A percentile compares a stretch with the other conserved stretches of the same genome.
Conservation (phyloP, 306 rosid genomes). For the Ormosia semicastrata region DNA sequence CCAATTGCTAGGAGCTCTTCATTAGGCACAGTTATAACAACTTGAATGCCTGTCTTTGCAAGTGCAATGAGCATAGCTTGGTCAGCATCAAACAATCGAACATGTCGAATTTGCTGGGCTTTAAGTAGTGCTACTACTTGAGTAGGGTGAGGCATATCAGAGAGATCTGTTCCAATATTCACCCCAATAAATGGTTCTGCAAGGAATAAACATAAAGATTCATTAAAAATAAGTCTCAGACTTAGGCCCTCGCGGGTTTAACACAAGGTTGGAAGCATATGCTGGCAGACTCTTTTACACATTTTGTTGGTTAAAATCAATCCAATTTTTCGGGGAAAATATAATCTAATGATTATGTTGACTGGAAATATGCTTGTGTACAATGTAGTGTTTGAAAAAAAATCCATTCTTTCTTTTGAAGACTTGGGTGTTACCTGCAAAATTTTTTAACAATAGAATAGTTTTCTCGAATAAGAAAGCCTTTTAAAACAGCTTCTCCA, state of each 20-base stretch:
- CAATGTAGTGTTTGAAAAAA: not conserved
- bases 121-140: conserved; percentile 80
- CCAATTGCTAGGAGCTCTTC: conserved; percentile 80
- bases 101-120: conserved; percentile 69
- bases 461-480: not conserved
- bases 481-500: not conserved
- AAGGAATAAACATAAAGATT: conserved; percentile 24
- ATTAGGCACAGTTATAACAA: conserved; percentile 68
- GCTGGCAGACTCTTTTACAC: not conserved
- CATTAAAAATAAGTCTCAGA: not conserved
- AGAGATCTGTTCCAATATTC: conserved; percentile 80
- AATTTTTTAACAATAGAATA: not conserved
- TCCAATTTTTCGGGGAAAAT: not conserved
- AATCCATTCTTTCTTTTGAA: not conserved
- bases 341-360: not conserved
- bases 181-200: conserved; percentile 80
- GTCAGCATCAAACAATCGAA: conserved; percentile 69
- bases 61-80: conserved; percentile 78
- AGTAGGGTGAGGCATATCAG: conserved; percentile 87
- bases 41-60: conserved; percentile 72
- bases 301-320: not conserved
- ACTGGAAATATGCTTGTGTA: not conserved
- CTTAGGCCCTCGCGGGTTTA: not conserved
- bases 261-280: not conserved
- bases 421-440: not conserved